Conservation (phyloP, 1,139 yeast genomes). For the Taphrina populina region DNA sequence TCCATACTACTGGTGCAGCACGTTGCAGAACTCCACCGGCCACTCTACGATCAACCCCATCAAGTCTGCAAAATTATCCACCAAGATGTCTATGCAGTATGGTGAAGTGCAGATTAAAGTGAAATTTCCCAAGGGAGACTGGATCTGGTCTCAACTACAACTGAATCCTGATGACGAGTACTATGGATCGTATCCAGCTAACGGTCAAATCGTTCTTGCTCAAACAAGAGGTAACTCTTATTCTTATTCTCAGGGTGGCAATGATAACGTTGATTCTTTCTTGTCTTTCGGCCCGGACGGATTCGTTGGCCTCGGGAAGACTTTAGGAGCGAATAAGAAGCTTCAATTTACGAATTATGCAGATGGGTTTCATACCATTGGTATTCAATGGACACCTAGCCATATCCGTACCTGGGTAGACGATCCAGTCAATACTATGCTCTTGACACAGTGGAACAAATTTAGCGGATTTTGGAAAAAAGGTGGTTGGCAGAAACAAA, state of each 20-base stretch:
- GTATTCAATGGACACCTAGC: constrained; percentile 38
- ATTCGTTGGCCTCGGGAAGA: constrained; percentile 12
- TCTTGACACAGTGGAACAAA: constrained; percentile 35
- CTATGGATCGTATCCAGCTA: constrained; percentile 39
- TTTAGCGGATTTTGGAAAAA: constrained; percentile 35
- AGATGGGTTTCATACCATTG: constrained; percentile 37
- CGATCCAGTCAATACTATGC: constrained; percentile 36
- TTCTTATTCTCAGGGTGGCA: constrained; percentile 35
- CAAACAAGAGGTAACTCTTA: constrained; percentile 38
- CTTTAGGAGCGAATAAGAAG: constrained; percentile 27
- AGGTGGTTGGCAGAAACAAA: constrained; percentile 34
- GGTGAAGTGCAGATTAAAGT: constrained; percentile 38
- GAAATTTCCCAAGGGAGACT: constrained; percentile 38
- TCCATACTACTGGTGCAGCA: constrained; percentile 30
- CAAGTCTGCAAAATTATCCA: constrained; percentile 37
- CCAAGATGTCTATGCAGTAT: constrained; percentile 35
- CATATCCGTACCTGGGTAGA: constrained; percentile 37
- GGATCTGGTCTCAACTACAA: constrained; percentile 39
- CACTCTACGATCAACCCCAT: constrained; percentile 37
- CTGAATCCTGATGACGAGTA: constrained; percentile 36
- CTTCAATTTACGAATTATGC: constrained; percentile 23
- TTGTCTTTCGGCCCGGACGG: constrained; percentile 38
- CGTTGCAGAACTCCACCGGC: constrained; percentile 35
- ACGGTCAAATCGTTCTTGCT: constrained; percentile 38
- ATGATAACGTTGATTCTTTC: constrained; percentile 36